A percentile compares a stretch with the other conserved stretches of the same genome.
phyloP scores from a whole-genome alignment of 2,329 filamentous ascomycete species.

The Fusarium ambrosium region DNA sequence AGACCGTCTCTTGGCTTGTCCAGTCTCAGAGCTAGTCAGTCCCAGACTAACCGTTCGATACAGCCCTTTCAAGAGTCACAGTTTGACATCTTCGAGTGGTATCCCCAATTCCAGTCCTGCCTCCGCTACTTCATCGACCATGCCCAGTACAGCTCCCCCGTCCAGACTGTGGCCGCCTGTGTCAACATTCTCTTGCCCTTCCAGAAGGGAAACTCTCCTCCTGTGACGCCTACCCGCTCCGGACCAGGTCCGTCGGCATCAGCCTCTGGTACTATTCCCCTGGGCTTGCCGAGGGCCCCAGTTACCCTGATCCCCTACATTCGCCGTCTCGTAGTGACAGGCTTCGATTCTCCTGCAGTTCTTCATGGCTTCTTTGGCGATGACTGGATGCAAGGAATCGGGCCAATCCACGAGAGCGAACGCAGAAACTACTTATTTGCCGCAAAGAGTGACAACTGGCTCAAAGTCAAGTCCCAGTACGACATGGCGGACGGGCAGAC shows the following conservation, averaged over 20 bases:
- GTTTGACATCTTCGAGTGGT: conserved; percentile 93
- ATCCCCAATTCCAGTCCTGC: conserved; percentile 90
- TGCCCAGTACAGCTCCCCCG: conserved; percentile 84
- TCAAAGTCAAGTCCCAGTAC: conserved; percentile 89
- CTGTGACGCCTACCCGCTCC: conserved; percentile 57
- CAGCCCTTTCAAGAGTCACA: conserved; percentile 63
- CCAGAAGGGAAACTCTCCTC: conserved; percentile 68
- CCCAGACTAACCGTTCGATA: conserved; percentile 28
- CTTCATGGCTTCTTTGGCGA: conserved; percentile 98
- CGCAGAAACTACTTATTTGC: conserved; percentile 95
- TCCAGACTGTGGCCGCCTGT: conserved; percentile 90
- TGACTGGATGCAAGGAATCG: conserved; percentile 85
- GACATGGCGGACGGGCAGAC: conserved; percentile 87
- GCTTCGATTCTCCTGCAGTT: conserved; percentile 88
- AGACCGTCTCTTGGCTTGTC: conserved; percentile 6
- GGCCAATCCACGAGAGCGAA: conserved; percentile 88
- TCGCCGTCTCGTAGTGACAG: conserved; percentile 89
- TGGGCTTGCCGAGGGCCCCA: conserved; percentile 43
- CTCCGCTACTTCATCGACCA: conserved; percentile 92
- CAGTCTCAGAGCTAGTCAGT: conserved; percentile 8
- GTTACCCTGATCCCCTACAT: conserved; percentile 90
- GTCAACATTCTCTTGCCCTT: conserved; percentile 93
- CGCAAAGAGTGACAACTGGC: conserved; percentile 92
- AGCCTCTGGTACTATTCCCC: conserved; percentile 31
- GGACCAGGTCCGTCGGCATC: conserved; percentile 44